Percentiles rank a stretch among this genome's conserved stretches.
These are phyloP conservation scores for Ogataea populi-albae DNA, from an alignment of 805 yeast genomes.

Conservation along the genomic window DNA sequence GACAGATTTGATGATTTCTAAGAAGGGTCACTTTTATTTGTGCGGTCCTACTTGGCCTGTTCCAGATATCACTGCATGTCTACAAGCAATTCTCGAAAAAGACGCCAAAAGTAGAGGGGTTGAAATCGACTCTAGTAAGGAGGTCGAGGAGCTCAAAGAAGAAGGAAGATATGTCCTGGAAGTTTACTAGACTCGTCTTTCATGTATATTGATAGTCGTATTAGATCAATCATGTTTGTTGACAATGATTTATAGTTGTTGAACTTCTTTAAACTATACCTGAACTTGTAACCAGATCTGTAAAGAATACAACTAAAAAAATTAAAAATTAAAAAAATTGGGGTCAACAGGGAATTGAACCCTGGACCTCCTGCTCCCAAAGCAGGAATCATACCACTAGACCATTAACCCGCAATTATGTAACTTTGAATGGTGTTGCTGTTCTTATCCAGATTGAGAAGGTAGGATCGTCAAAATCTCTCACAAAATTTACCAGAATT, in stretches of 20 bases:
- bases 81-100: slow-evolving; percentile 70
- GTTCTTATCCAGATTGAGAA: too few relatives aligned
- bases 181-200: too few relatives aligned
- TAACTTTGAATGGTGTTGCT: too few relatives aligned
- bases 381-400: slow-evolving; percentile 59
- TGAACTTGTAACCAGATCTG: too few relatives aligned
- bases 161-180: slow-evolving; percentile 88
- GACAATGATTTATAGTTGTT: too few relatives aligned
- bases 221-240: neutral
- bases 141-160: slow-evolving; percentile 91
- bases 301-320: too few relatives aligned
- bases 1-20: slow-evolving; percentile 71
- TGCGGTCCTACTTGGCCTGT: slow-evolving; percentile 99
- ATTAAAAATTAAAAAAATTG: slow-evolving; percentile 26
- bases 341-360: slow-evolving; percentile 48
- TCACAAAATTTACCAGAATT: too few relatives aligned
- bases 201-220: too few relatives aligned
- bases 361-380: slow-evolving; percentile 57
- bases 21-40: slow-evolving; percentile 87
- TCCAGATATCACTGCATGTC: slow-evolving; percentile 89
- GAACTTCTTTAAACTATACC: too few relatives aligned
- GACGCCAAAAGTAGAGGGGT: slow-evolving; percentile 71
- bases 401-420: slow-evolving; percentile 36
- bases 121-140: slow-evolving; percentile 68
- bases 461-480: too few relatives aligned